Evolutionary conservation across 2,329 filamentous ascomycete species (phyloP).

Genomic region (Penicillium hordei): DNA sequence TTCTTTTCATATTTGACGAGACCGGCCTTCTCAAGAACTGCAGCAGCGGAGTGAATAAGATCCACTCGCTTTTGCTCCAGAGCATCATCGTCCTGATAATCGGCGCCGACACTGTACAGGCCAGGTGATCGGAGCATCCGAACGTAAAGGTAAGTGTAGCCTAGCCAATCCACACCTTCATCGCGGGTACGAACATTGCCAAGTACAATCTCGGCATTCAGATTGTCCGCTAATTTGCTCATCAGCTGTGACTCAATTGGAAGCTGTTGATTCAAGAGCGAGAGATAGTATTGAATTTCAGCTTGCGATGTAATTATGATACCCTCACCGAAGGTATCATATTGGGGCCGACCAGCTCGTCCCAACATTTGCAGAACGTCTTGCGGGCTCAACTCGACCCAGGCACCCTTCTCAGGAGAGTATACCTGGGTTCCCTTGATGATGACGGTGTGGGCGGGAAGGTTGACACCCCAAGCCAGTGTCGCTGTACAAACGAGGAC

Average conservation of each 20-base stretch:
- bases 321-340: conserved; percentile 95
- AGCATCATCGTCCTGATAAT: conserved; percentile 89
- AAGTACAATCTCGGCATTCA: conserved; percentile 94
- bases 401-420: conserved; percentile 96
- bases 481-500: conserved; percentile 97
- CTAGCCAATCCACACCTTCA: conserved; percentile 98
- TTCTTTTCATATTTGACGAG: conserved; percentile 96
- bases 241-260: conserved; percentile 97
- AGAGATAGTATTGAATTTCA: conserved; percentile 97
- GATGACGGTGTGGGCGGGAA: conserved; percentile 96
- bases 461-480: conserved; percentile 97
- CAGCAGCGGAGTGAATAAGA: conserved; percentile 88
- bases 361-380: conserved; percentile 99
- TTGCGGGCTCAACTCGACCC: conserved; percentile 96
- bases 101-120: conserved; percentile 90
- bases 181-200: conserved; percentile 89
- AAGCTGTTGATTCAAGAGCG: conserved; percentile 91
- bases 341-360: conserved; percentile 92
- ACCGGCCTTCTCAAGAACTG: conserved; percentile 80
- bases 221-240: conserved; percentile 87
- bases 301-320: conserved; percentile 96
- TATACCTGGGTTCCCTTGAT: conserved; percentile 99
- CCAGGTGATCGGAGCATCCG: conserved; percentile 95
- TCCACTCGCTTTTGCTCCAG: conserved; percentile 98
- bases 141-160: conserved; percentile 96